A percentile compares a stretch with the other conserved stretches of the same genome.
These are phyloP conservation scores for Penicillium argentinense DNA, from an alignment of 495 filamentous ascomycete genomes.

Conservation along the genomic window DNA sequence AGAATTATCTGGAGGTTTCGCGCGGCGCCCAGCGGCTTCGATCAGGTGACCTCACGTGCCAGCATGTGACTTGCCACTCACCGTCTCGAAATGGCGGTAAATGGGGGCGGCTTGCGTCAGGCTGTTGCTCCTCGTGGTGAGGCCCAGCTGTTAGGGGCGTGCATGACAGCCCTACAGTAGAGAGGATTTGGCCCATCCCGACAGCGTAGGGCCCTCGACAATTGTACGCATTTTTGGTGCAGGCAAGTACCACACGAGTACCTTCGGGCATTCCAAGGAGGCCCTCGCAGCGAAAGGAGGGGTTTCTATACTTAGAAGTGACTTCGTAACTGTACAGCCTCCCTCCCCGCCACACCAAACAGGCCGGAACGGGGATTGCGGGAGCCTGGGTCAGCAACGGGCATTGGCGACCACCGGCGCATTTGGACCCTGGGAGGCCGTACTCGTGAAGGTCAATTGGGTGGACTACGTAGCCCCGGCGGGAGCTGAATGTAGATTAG, in stretches of 20 bases:
- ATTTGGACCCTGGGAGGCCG: too few species aligned
- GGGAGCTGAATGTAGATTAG: too few species aligned
- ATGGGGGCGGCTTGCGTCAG: background rate
- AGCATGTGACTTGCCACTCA: conserved; percentile 5
- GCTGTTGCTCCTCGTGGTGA: too few species aligned
- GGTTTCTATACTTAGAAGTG: conserved; percentile 32
- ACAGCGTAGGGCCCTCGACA: too few species aligned
- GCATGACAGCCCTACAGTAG: background rate
- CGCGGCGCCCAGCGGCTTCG: conserved; percentile 18
- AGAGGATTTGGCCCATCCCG: background rate
- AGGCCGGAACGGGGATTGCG: conserved; percentile 1
- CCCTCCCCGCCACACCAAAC: conserved; percentile 6
- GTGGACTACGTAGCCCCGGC: conserved; percentile 16
- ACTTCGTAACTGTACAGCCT: conserved; percentile 6
- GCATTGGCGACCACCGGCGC: too few species aligned
- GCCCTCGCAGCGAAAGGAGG: conserved; percentile 1
- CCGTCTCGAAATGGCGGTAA: conserved; percentile 25
- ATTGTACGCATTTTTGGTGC: too few species aligned
- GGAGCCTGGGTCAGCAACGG: conserved; percentile 4
- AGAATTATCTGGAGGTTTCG: conserved; percentile 23
- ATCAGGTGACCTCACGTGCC: conserved; percentile 17
- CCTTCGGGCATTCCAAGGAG: background rate
- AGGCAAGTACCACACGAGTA: conserved; percentile 16
- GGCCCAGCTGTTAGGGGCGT: background rate
- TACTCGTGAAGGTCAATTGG: background rate